Conservation (phyloP, 2,329 filamentous ascomycete species). For the Xylariaceae sp. region DNA sequence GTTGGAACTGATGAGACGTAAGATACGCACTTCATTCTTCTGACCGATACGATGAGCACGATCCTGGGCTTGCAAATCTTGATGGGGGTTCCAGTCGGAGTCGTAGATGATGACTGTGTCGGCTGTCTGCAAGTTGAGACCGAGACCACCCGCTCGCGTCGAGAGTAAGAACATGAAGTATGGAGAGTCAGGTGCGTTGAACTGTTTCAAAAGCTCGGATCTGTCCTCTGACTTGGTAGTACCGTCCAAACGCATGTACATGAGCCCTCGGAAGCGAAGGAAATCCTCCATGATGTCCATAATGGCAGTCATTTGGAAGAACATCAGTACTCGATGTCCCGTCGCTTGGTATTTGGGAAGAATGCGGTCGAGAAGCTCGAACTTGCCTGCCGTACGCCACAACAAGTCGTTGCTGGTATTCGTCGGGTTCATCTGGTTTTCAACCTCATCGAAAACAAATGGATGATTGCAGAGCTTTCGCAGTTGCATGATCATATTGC, state of each 20-base stretch:
- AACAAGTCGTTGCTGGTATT: slow-evolving; percentile 86
- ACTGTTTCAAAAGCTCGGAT: slow-evolving; percentile 80
- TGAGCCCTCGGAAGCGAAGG: slow-evolving; percentile 73
- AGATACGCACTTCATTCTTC: slow-evolving; percentile 97
- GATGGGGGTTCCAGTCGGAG: slow-evolving; percentile 99
- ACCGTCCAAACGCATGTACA: slow-evolving; percentile 90
- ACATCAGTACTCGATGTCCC: slow-evolving; percentile 95
- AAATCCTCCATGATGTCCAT: slow-evolving; percentile 99
- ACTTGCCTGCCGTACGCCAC: slow-evolving; percentile 96
- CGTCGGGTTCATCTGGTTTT: slow-evolving; percentile 93
- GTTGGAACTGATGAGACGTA: slow-evolving; percentile 92
- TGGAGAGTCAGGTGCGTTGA: slow-evolving; percentile 84
- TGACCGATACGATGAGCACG: slow-evolving; percentile 99
- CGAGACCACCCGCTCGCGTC: slow-evolving; percentile 94
- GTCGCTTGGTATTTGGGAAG: slow-evolving; percentile 89
- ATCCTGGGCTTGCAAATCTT: slow-evolving; percentile 98
- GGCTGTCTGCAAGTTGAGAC: slow-evolving; percentile 93
- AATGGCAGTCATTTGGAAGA: slow-evolving; percentile 99
- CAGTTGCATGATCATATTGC: slow-evolving; percentile 99
- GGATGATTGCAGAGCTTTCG: slow-evolving; percentile 98
- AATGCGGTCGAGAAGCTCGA: slow-evolving; percentile 88
- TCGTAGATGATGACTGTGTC: slow-evolving; percentile 99
- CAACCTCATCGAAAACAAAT: slow-evolving; percentile 96
- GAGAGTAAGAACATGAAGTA: slow-evolving; percentile 99
- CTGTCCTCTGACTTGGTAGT: slow-evolving; percentile 97